Base-by-base conservation (phyloP, 2,329 filamentous ascomycete genomes). In the Fusarium keratoplasticum region DNA sequence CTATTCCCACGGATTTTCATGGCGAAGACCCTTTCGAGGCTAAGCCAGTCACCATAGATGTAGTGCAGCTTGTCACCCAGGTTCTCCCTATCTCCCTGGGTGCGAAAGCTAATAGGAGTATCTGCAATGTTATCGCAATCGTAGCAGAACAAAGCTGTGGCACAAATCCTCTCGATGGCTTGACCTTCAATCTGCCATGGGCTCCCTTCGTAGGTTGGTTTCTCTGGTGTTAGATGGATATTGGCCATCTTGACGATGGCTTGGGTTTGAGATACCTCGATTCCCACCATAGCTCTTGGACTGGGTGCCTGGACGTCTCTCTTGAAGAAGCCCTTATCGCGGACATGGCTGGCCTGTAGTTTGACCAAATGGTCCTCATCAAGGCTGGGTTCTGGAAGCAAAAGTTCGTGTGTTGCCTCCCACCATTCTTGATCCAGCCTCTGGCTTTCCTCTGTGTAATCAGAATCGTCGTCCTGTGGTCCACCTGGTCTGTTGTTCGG, bases 151-250 rank as follows among this genome's bases (percentile, higher is more conserved):
- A 71, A 40, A 3, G 67, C 62, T 2, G 67, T 62, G 7, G 42
- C 42, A 31, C 52, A 50, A 5, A 71, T 71, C 5, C 66, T 68
- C 11, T 71, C 69, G 18, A 62, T 63, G 2, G 44, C 10, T 11
- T 57, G 36, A 6, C 69, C 67, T 27, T 71, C 67, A 7, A 57
- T 50, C 20, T 71, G 67, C 69, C 69, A 71, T 14, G 50, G 61
- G 2, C 67, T 63, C 2, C 69, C 69, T 9, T 66, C 4, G 4
- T 71, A 71, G 0, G 5, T 2, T 1, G 62, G 62, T 6, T 62
- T 57, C 6, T 71, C 57, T 0, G 62, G 69, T 4, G 62, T 59
- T 0, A 67, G 20, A 10, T 71, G 63, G 10, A 71, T 67, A 1
- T 71, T 71, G 0, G 63, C 50, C 7, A 71, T 6, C 14, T 67